Percentiles rank a stretch among this genome's conserved stretches.
Conservation (phyloP, 2,329 filamentous ascomycete genomes). For the Ophiostoma perfectum region DNA sequence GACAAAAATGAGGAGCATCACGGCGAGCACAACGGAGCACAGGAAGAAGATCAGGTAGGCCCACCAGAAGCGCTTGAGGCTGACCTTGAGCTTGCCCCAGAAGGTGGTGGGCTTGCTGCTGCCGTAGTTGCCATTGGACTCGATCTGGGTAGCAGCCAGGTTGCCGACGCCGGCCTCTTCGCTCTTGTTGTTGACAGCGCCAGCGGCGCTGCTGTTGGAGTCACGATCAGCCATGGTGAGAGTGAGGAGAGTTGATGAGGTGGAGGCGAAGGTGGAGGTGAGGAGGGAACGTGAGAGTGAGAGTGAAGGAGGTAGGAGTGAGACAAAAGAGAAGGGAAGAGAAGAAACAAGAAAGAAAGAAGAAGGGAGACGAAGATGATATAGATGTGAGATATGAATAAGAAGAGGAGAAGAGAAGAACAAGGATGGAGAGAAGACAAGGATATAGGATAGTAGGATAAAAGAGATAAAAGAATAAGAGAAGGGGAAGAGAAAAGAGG, state of each 20-base stretch:
- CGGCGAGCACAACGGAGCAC: conserved; percentile 48
- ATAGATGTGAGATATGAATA: too few relatives aligned
- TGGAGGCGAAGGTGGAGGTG: not conserved
- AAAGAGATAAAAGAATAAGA: conserved; percentile 8
- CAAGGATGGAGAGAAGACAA: not conserved
- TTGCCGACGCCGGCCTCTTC: not conserved
- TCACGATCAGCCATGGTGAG: conserved; percentile 4
- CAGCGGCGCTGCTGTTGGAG: conserved; percentile 5
- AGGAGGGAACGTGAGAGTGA: not conserved
- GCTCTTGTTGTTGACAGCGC: not conserved
- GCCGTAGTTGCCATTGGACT: not conserved
- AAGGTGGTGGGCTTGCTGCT: not conserved
- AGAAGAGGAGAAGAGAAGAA: not conserved
- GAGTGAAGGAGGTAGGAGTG: not conserved
- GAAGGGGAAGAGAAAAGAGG: not conserved
- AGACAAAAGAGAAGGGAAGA: not conserved
- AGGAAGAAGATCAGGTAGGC: conserved; percentile 48
- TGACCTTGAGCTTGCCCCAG: conserved; percentile 26
- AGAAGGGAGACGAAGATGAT: not conserved
- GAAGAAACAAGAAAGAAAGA: not conserved
- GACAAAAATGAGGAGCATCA: conserved; percentile 54
- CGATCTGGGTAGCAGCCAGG: conserved; percentile 1
- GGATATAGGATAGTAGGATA: not conserved
- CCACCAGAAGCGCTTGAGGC: conserved; percentile 59
- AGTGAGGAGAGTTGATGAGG: not conserved